Evolutionary conservation across 1,284 basidiomycete genomes (phyloP).

Genomic region (Cryptococcus sp.): DNA sequence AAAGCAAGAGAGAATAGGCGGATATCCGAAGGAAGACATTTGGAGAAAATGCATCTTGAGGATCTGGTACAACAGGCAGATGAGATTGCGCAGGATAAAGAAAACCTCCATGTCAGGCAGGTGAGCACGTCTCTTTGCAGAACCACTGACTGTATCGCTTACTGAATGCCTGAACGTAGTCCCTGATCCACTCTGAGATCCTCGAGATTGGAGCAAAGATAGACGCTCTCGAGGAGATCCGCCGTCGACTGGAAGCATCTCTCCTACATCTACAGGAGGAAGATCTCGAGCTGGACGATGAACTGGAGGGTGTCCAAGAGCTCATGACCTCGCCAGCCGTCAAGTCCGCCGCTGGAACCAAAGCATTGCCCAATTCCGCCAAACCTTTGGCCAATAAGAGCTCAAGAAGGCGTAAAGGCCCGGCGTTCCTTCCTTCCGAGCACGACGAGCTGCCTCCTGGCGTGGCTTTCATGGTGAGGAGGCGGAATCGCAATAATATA

Average conservation of each 20-base stretch:
- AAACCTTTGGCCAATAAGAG: constrained; percentile 18
- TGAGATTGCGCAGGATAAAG: constrained; percentile 84
- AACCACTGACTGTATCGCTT: background rate
- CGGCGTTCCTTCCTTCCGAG: constrained; percentile 94
- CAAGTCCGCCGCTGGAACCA: constrained; percentile 44
- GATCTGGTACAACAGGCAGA: constrained; percentile 77
- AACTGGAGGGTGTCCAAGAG: constrained; percentile 84
- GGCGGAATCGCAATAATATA: too few species aligned
- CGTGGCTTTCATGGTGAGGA: constrained; percentile 89
- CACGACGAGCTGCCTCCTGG: constrained; percentile 93
- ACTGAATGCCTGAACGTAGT: constrained; percentile 56
- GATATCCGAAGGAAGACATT: constrained; percentile 65
- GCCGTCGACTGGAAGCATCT: constrained; percentile 76
- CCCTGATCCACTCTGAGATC: constrained; percentile 80
- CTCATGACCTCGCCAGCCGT: constrained; percentile 63
- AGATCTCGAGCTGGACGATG: constrained; percentile 92
- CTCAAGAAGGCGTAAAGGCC: constrained; percentile 60
- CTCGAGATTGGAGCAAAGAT: constrained; percentile 85
- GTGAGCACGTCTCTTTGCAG: constrained; percentile 57
- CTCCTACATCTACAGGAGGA: constrained; percentile 89
- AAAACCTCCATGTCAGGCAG: constrained; percentile 80
- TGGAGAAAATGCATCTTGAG: constrained; percentile 73
- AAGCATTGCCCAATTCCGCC: constrained; percentile 35
- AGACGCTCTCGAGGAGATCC: constrained; percentile 76
- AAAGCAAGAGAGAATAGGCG: constrained; percentile 66